Conservation (phyloP, 495 filamentous ascomycete species). For the Hypoxylon subgilvum region DNA sequence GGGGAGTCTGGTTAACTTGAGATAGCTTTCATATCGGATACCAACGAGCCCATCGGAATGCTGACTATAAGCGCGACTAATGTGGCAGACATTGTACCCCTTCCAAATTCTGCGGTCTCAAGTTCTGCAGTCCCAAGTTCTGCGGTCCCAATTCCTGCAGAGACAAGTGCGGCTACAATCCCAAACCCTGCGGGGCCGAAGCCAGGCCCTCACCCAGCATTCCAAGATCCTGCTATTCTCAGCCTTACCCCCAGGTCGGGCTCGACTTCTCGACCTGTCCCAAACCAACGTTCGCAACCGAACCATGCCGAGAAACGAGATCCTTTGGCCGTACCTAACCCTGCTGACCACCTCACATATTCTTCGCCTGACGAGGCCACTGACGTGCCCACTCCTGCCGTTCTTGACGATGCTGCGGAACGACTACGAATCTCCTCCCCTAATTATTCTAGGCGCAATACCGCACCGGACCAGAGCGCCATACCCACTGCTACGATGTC, state of each 20-base stretch:
- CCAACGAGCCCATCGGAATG: slow-evolving; percentile 18
- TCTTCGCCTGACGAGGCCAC: slow-evolving; percentile 37
- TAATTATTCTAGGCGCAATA: neutral
- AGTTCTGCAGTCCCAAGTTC: neutral
- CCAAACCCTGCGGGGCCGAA: no score
- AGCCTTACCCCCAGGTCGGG: slow-evolving; percentile 47
- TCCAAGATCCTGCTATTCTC: slow-evolving; percentile 63
- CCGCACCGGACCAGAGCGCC: neutral
- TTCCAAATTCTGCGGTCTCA: slow-evolving; percentile 45
- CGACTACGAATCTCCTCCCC: slow-evolving; percentile 26
- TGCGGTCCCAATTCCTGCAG: no score
- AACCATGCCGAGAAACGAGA: slow-evolving; percentile 48
- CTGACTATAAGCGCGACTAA: slow-evolving; percentile 37
- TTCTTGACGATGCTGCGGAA: slow-evolving; percentile 3
- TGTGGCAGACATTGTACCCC: slow-evolving; percentile 48
- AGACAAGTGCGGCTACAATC: no score
- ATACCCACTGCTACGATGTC: neutral
- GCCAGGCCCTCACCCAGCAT: slow-evolving; percentile 27
- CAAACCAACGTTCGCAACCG: slow-evolving; percentile 35
- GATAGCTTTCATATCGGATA: slow-evolving; percentile 29
- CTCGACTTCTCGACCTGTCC: slow-evolving; percentile 8
- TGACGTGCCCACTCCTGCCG: slow-evolving; percentile 14
- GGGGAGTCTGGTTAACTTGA: slow-evolving; percentile 8
- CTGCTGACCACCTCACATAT: slow-evolving; percentile 32
- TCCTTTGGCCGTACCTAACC: slow-evolving; percentile 31